Evolutionary conservation across 306 rosid species (phyloP).

Genomic region (Cicer judaicum): DNA sequence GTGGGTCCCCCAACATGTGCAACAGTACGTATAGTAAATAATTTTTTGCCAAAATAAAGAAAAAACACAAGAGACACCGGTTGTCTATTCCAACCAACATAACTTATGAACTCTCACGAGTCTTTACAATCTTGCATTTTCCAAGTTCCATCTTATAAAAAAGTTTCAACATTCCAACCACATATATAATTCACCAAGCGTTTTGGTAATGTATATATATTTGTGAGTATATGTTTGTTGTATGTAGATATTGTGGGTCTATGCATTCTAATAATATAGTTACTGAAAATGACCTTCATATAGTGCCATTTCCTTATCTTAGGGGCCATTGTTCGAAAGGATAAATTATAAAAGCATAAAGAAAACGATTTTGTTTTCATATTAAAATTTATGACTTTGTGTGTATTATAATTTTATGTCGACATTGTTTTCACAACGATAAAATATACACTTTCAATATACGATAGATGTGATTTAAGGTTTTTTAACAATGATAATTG

Average conservation of each 20-base stretch:
- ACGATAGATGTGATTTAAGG: too few relatives aligned
- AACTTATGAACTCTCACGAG: neutral
- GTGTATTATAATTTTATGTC: too few relatives aligned
- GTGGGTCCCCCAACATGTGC: slow-evolving; percentile 55
- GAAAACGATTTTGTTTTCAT: neutral
- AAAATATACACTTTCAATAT: too few relatives aligned
- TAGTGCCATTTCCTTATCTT: slow-evolving; percentile 5
- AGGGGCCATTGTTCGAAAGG: neutral
- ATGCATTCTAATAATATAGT: neutral
- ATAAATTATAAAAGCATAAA: neutral
- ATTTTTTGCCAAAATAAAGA: neutral
- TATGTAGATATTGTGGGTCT: slow-evolving; percentile 9
- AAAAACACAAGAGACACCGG: neutral
- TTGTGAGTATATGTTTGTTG: slow-evolving; percentile 26
- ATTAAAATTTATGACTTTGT: neutral
- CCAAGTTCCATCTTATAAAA: slow-evolving; percentile 14
- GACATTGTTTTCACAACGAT: too few relatives aligned
- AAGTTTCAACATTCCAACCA: neutral
- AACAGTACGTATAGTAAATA: neutral
- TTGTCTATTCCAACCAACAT: slow-evolving; percentile 29
- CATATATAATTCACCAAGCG: neutral
- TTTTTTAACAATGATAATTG: too few relatives aligned
- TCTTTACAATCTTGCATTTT: neutral
- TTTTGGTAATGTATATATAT: neutral
- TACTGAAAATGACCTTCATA: slow-evolving; percentile 11